A percentile compares a stretch with the other conserved stretches of the same genome.
Evolutionary conservation across 1,284 basidiomycete genomes (phyloP).

Genomic region (Rhodotorula mucilaginosa): DNA sequence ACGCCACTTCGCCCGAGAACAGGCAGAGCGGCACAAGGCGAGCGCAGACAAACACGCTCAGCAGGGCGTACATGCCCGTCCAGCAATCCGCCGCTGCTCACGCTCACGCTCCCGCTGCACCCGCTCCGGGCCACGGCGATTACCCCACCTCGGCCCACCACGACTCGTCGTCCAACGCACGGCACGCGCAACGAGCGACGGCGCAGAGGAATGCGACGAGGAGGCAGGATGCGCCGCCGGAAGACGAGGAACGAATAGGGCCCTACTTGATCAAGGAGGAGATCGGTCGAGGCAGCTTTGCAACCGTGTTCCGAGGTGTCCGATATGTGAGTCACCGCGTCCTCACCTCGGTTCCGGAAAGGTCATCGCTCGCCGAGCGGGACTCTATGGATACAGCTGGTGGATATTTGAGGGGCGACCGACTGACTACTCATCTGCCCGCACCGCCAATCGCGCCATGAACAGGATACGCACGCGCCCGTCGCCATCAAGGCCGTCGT

Average conservation of each 20-base stretch:
- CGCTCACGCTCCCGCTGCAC: background rate
- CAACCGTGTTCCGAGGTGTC: constrained; percentile 91
- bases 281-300: constrained; percentile 79
- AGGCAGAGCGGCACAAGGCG: background rate
- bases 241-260: constrained; percentile 48
- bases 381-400: no score
- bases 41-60: background rate
- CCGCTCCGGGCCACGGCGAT: background rate
- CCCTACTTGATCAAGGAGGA: constrained; percentile 56
- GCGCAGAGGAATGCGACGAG: background rate
- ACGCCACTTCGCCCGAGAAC: no score
- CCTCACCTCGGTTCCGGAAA: background rate
- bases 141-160: constrained; percentile 3
- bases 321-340: constrained; percentile 60
- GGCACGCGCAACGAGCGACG: background rate
- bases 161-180: background rate
- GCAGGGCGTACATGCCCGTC: constrained; percentile 8
- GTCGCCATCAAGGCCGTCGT: constrained; percentile 97
- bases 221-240: constrained; percentile 1
- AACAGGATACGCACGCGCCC: constrained; percentile 52
- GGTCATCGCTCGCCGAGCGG: background rate
- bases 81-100: background rate
- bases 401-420: no score
- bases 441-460: no score
- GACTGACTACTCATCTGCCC: background rate